Evolutionary conservation across 179 eudicot species (phyloP).

Genomic region (Patellifolia procumbens): DNA sequence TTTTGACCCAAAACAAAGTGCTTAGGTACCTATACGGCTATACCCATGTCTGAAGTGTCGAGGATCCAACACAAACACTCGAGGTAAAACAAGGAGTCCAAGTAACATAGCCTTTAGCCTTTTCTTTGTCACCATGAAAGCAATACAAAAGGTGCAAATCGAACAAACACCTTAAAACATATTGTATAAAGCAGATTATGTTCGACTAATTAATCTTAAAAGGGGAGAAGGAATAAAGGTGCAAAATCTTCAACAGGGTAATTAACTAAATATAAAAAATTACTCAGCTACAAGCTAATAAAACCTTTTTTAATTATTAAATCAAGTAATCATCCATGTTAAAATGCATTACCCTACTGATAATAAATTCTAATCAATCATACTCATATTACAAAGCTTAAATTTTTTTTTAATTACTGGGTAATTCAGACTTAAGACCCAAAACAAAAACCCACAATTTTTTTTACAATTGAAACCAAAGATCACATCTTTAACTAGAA

Average conservation of each 20-base stretch:
- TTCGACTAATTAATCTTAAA: slow-evolving; percentile 19
- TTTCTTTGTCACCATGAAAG: slow-evolving; percentile 12
- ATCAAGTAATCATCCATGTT: background rate
- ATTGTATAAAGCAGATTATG: slow-evolving; percentile 27
- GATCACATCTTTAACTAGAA: background rate
- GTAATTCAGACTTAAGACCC: background rate
- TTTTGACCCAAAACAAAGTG: no score
- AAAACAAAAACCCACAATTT: background rate
- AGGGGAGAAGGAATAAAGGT: slow-evolving; percentile 18
- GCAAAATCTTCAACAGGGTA: slow-evolving; percentile 11
- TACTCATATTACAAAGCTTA: background rate
- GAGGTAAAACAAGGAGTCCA: no score
- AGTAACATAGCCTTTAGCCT: slow-evolving; percentile 11
- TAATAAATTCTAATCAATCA: background rate
- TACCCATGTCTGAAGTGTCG: no score
- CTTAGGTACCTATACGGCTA: no score
- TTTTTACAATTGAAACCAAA: background rate
- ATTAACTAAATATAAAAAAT: background rate
- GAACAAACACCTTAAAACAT: slow-evolving; percentile 25
- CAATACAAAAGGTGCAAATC: slow-evolving; percentile 15
- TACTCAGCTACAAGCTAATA: background rate
- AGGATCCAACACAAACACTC: no score
- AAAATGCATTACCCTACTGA: background rate
- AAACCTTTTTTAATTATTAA: background rate
- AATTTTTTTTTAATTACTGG: background rate